These are phyloP conservation scores for Lichina pygmaea DNA, from an alignment of 495 filamentous ascomycete species.

Conservation along the genomic window DNA sequence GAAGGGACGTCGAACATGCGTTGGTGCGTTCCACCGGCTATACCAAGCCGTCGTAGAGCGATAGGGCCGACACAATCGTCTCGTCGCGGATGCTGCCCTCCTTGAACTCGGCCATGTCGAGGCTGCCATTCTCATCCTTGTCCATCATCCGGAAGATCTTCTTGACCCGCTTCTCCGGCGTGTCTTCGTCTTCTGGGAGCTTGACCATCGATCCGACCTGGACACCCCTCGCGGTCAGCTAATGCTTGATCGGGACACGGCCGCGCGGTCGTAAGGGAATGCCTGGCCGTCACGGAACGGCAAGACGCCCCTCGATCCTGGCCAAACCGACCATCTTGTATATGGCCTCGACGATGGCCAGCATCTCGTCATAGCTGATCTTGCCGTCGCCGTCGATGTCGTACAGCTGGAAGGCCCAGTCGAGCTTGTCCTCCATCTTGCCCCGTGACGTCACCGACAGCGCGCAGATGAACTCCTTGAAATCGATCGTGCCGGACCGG, in stretches of 20 bases:
- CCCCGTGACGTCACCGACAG: constrained; percentile 88
- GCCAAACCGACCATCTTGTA: constrained; percentile 99
- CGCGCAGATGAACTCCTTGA: constrained; percentile 98
- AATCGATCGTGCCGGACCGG: constrained; percentile 91
- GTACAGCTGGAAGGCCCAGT: constrained; percentile 98
- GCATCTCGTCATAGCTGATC: constrained; percentile 97
- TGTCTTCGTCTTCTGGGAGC: constrained; percentile 93
- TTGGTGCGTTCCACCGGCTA: constrained; percentile 13
- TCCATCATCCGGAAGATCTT: constrained; percentile 99
- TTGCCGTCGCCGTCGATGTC: constrained; percentile 98
- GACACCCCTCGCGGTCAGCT: background rate
- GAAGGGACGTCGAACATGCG: background rate
- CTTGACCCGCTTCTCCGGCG: constrained; percentile 85
- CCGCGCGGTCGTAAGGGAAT: background rate
- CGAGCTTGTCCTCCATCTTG: constrained; percentile 97
- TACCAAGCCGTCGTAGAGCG: constrained; percentile 86
- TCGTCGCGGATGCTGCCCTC: constrained; percentile 96
- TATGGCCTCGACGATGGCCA: constrained; percentile 93
- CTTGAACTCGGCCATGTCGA: constrained; percentile 93
- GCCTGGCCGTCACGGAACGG: too few species aligned
- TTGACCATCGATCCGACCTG: constrained; percentile 99
- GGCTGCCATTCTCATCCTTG: constrained; percentile 89
- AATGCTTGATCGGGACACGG: background rate
- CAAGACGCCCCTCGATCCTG: constrained; percentile 5
- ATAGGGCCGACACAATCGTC: constrained; percentile 94